Percentiles rank a stretch among this genome's conserved stretches.
These are phyloP conservation scores for Scleromitrula shiraiana DNA, from an alignment of 2,329 filamentous ascomycete species.

Conservation along the genomic window DNA sequence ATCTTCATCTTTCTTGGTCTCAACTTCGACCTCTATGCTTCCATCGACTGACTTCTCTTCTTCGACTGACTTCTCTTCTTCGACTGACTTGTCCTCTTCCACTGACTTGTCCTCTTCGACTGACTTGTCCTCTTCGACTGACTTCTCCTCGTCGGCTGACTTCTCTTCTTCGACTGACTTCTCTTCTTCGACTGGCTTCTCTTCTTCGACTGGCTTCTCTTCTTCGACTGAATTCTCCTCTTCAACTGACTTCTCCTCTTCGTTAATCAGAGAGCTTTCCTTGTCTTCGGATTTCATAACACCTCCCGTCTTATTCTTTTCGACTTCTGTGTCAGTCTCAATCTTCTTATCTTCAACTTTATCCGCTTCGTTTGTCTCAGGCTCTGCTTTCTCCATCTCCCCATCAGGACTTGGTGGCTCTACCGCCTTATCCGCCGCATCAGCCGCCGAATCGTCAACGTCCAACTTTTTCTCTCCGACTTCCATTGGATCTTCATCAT, in stretches of 20 bases:
- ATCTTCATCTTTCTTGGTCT: neutral
- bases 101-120: too few relatives aligned
- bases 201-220: too few relatives aligned
- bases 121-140: neutral
- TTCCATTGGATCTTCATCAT: constrained; percentile 26
- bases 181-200: too few relatives aligned
- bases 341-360: neutral
- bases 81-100: neutral
- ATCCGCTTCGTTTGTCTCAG: neutral
- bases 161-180: too few relatives aligned
- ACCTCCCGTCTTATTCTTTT: neutral
- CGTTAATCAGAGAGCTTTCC: too few relatives aligned
- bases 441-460: constrained; percentile 11
- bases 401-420: neutral
- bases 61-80: neutral
- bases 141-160: neutral
- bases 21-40: neutral
- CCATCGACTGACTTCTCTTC: neutral
- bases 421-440: constrained; percentile 7
- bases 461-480: constrained; percentile 10
- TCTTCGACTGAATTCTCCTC: too few relatives aligned
- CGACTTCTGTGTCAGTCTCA: neutral
- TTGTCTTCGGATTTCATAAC: too few relatives aligned
- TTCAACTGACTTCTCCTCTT: too few relatives aligned
- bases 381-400: neutral